Evolutionary conservation across 805 yeast genomes (phyloP).

Genomic region (Grigorovia transvaalensis): DNA sequence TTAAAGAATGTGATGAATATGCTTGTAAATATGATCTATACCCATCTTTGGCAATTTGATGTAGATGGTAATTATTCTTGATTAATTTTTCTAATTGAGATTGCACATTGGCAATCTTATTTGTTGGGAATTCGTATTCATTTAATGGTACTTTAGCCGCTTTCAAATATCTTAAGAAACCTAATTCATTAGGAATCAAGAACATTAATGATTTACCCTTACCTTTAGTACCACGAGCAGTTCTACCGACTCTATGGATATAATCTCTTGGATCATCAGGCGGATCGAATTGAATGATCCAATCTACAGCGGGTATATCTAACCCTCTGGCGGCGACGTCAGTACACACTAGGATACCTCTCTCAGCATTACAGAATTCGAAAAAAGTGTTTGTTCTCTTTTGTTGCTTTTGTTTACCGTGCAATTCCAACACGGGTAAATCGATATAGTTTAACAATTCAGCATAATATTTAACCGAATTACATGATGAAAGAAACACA

Average conservation of each 20-base stretch:
- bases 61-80: constrained; percentile 85
- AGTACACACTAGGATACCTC: constrained; percentile 87
- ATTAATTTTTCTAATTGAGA: constrained; percentile 85
- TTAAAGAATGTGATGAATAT: constrained; percentile 90
- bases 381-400: constrained; percentile 97
- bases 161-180: constrained; percentile 86
- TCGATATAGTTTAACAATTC: constrained; percentile 93
- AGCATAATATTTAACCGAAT: constrained; percentile 91
- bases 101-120: constrained; percentile 93
- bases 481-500: constrained; percentile 93
- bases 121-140: constrained; percentile 92
- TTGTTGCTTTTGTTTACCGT: constrained; percentile 97
- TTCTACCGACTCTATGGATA: constrained; percentile 97
- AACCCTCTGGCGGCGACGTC: constrained; percentile 99
- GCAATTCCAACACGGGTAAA: constrained; percentile 90
- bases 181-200: constrained; percentile 85
- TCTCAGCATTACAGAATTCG: constrained; percentile 94
- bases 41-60: constrained; percentile 95
- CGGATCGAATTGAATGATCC: constrained; percentile 98
- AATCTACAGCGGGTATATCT: constrained; percentile 96
- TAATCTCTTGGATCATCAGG: constrained; percentile 99
- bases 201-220: constrained; percentile 94
- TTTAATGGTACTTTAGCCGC: constrained; percentile 96
- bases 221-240: constrained; percentile 88
- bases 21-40: constrained; percentile 95